phyloP scores from a whole-genome alignment of 371 early-diverging fungal genomes.

The Saksenaea vasiformis region DNA sequence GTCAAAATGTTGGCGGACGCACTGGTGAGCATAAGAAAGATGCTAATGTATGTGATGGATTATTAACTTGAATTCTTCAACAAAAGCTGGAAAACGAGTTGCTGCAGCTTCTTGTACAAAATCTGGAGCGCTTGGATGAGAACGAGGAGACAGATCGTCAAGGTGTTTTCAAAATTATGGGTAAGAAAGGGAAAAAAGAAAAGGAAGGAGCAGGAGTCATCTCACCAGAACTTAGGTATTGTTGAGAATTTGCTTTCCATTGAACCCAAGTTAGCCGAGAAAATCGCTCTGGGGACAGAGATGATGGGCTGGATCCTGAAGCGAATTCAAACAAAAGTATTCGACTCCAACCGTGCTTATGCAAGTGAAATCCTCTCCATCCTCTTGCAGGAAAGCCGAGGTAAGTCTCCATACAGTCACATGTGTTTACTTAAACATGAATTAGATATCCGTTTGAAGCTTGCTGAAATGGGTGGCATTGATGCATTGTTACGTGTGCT shows the following conservation, averaged over 20 bases:
- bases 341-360: conserved; percentile 83
- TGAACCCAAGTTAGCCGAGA: conserved; percentile 67
- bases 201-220: not conserved
- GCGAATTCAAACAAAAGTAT: conserved; percentile 59
- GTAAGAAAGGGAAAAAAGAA: conserved; percentile 20
- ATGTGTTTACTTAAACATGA: not conserved
- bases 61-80: not conserved
- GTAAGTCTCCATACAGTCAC: conserved; percentile 25
- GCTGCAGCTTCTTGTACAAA: conserved; percentile 78
- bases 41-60: not conserved
- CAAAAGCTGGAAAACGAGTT: conserved; percentile 68
- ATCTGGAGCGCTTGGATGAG: conserved; percentile 80
- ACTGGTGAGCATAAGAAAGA: conserved; percentile 48
- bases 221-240: conserved; percentile 46
- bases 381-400: conserved; percentile 72
- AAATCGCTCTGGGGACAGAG: conserved; percentile 62
- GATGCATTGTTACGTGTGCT: conserved; percentile 71
- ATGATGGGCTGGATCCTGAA: conserved; percentile 75
- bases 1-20: conserved; percentile 72
- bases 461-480: conserved; percentile 69
- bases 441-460: conserved; percentile 64
- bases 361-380: conserved; percentile 87
- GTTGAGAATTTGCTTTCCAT: conserved; percentile 85
- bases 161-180: conserved; percentile 84
- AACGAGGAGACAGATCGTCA: conserved; percentile 77